These are phyloP conservation scores for Trichodelitschia bisporula DNA, from an alignment of 495 filamentous ascomycete genomes.

Conservation along the genomic window DNA sequence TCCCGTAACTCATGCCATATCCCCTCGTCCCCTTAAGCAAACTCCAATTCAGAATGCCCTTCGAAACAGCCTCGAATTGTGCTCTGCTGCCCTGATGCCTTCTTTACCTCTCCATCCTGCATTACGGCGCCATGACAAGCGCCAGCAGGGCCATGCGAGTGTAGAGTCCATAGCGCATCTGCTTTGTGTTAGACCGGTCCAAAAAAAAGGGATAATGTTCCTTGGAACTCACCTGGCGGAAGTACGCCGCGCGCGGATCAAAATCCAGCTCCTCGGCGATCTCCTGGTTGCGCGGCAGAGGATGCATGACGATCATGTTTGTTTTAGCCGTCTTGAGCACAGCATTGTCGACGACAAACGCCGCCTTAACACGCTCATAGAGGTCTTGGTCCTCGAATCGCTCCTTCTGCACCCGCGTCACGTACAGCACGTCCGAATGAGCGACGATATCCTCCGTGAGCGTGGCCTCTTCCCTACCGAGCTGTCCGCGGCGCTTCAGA, in stretches of 20 bases:
- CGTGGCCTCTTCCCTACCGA: slow-evolving; percentile 43
- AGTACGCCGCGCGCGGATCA: slow-evolving; percentile 91
- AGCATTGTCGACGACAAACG: slow-evolving; percentile 66
- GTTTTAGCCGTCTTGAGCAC: slow-evolving; percentile 80
- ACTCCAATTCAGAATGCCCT: too few relatives aligned
- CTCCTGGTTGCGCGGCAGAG: slow-evolving; percentile 77
- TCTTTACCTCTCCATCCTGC: too few relatives aligned
- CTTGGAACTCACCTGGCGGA: slow-evolving; percentile 69
- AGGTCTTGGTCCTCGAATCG: slow-evolving; percentile 54
- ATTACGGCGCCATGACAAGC: slow-evolving; percentile 55
- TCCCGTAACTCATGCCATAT: too few relatives aligned
- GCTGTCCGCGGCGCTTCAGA: slow-evolving; percentile 46
- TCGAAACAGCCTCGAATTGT: neutral
- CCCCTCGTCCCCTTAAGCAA: too few relatives aligned
- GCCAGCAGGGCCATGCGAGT: slow-evolving; percentile 93
- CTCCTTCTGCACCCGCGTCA: slow-evolving; percentile 90
- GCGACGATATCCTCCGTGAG: slow-evolving; percentile 70
- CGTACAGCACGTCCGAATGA: slow-evolving; percentile 75
- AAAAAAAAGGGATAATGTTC: too few relatives aligned
- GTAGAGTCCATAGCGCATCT: slow-evolving; percentile 98
- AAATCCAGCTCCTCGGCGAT: slow-evolving; percentile 90
- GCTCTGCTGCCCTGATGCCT: neutral
- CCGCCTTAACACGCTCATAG: slow-evolving; percentile 70
- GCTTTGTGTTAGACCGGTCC: too few relatives aligned
- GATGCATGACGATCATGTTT: slow-evolving; percentile 86